These are phyloP conservation scores for Termitomyces sp. DNA, from an alignment of 1,284 basidiomycete genomes.

Conservation along the genomic window DNA sequence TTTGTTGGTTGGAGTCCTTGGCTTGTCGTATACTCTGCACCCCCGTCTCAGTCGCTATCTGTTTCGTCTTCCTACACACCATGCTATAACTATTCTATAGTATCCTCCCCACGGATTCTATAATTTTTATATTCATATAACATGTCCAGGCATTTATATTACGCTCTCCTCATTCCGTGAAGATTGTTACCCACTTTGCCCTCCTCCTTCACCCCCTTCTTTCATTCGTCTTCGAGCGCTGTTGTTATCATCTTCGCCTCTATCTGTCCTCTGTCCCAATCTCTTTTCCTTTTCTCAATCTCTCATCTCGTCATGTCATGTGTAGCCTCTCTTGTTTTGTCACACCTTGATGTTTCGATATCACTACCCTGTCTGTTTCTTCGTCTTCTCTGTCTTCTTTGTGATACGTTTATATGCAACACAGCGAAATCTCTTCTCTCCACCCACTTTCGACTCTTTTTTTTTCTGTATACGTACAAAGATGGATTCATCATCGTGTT, in stretches of 20 bases:
- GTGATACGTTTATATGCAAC: neutral
- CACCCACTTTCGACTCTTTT: neutral
- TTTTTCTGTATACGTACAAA: neutral
- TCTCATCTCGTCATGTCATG: slow-evolving; percentile 8
- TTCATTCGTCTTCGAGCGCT: slow-evolving; percentile 1
- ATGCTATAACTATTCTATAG: slow-evolving; percentile 14
- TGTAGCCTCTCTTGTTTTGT: slow-evolving; percentile 16
- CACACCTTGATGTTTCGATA: slow-evolving; percentile 12
- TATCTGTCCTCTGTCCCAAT: slow-evolving; percentile 5
- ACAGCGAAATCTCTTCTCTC: neutral
- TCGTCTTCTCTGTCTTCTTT: neutral
- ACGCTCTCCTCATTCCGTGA: slow-evolving; percentile 8
- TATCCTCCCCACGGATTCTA: slow-evolving; percentile 12
- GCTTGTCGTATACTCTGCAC: slow-evolving; percentile 12
- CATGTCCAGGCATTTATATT: slow-evolving; percentile 6
- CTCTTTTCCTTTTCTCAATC: slow-evolving; percentile 1
- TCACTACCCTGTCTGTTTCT: neutral
- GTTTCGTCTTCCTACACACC: slow-evolving; percentile 6
- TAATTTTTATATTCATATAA: slow-evolving; percentile 6
- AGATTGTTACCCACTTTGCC: slow-evolving; percentile 1
- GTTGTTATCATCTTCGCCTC: slow-evolving; percentile 15
- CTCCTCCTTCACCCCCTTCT: neutral
- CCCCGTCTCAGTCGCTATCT: slow-evolving; percentile 14
- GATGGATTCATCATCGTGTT: neutral
- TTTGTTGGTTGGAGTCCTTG: slow-evolving; percentile 19